A percentile compares a stretch with the other conserved stretches of the same genome.
Evolutionary conservation across 164 flowering plant genomes (phyloP).

Genomic region (Malania oleifera): DNA sequence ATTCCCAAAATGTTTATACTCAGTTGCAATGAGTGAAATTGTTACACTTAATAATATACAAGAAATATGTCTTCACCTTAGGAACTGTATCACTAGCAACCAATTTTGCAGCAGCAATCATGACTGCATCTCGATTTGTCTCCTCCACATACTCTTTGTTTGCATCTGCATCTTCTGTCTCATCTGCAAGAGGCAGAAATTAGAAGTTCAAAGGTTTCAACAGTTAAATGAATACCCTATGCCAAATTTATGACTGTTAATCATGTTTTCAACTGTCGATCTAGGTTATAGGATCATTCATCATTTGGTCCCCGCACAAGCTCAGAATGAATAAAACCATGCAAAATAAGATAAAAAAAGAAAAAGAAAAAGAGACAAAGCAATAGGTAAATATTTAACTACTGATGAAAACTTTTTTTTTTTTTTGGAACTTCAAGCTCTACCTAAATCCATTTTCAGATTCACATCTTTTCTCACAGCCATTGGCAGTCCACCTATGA

Average conservation of each 20-base stretch:
- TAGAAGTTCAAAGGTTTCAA: neutral
- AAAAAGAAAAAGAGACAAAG: neutral
- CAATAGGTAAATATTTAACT: too few species aligned
- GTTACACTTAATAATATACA: neutral
- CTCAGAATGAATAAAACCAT: neutral
- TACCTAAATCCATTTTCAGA: too few species aligned
- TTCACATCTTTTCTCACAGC: too few species aligned
- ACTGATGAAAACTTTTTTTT: too few species aligned
- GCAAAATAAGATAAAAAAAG: neutral
- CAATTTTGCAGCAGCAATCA: conserved; percentile 86
- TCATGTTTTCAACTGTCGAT: neutral
- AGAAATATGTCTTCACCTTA: conserved; percentile 44
- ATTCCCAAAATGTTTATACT: too few species aligned
- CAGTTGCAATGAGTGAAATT: neutral
- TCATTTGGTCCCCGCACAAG: too few species aligned
- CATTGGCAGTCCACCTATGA: too few species aligned
- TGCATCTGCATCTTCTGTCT: conserved; percentile 80
- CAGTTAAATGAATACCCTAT: neutral
- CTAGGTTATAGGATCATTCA: too few species aligned
- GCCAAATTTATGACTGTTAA: neutral
- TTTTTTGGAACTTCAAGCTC: too few species aligned
- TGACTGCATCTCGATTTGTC: conserved; percentile 72
- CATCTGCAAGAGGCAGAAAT: conserved; percentile 47
- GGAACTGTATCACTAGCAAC: conserved; percentile 67
- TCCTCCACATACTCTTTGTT: conserved; percentile 90